Evolutionary conservation across 306 rosid species (phyloP), one percentile per base, ranked within the genome.

Genomic region (Quercus parvula): DNA sequence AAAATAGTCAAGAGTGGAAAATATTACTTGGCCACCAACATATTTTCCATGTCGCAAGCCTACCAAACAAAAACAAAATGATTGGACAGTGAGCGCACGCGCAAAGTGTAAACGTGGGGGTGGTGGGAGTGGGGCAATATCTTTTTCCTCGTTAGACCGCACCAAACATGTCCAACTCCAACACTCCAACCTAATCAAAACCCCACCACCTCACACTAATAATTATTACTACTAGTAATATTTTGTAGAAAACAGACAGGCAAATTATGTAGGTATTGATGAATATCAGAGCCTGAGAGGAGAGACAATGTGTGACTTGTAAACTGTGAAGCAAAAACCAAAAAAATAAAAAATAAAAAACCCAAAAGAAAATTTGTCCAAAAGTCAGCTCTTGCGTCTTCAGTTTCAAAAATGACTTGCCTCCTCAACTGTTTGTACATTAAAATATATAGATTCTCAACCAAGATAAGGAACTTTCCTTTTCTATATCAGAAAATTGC

Each of bases 301-400:
- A 59, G 71, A 75, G 83, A 78, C 75, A 68, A 25, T 5, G 55
- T 19, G 77, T 31, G 55, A 0, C 27, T 35, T 6, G 58, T 55
- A 59, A 68, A 17, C 56, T 51, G 35, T 55, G 25, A 75, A 49
- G 49, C 76, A 64, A 67, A 77, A 62, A 70, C 66, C 77, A 75
- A 76, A 68, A 41, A 49, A 74, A 71, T 1, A 1, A 35, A 35
- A 35, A 35, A 35, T 6, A 5, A 35, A 35, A 35, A 35, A 35
- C 10, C 10, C 10, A 74, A 58, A 64, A 22, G 0, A 38, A 77
- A 67, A 68, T 1, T 58, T 51, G 41, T 14, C n/a, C 78, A 63
- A 54, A 85, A 87, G 92, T 91, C 91, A 90, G 85, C 91, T 68
- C 81, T 49, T 63, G 41, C 56, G 25, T 81, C 78, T 33, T 70